Base-by-base conservation (phyloP, 176 grass and related monocot species). In the Thinopyrum elongatum region DNA sequence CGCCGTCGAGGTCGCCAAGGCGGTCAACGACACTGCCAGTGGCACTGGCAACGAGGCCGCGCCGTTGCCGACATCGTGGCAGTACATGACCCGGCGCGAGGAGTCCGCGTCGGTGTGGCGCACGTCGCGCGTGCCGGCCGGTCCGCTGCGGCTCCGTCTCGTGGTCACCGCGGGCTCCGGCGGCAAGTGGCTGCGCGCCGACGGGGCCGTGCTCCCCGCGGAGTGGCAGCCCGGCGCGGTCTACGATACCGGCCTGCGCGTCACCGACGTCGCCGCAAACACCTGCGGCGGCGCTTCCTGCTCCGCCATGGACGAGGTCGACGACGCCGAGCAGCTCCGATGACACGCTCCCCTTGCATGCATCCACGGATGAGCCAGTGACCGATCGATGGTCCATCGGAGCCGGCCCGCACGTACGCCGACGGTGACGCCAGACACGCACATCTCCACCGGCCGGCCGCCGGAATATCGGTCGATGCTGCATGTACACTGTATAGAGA, bases 111-210 rank as follows among this genome's bases (percentile, higher is more conserved):
- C 7, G 4, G 29, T 91, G 44, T 95, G 94, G 91, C 86, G 44
- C 49, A 86, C 86, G 1, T 6, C 80, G 1, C 30, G 81, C 57
- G 82, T 82, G 1, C 91, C 91, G 27, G 17, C 19, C 0, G 87
- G 94, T 0, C 84, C 85, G 28, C 61, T 96, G 2, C 83, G n/a
- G 59, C 73, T 97, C 68, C 73, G 90, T 1, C 22, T 97, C 21
- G 90, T 92, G 30, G 90, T 97, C 39, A 97, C 90, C 1, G 88
- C 83, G 2, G 90, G 92, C 4, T 78, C 73, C 12, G 75, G 87
- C 16, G 90, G 95, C 31, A 94, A 94, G 46, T 97, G 95, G 88
- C 86, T 92, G 78, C 35, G 77, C 34, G 22, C 77, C 2, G 57
- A 85, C 36, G 82, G 82, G 8, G 84, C 36, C 22, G 86, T 90